Base-by-base conservation (phyloP, 805 yeast species). In the Saturnispora diversa region DNA sequence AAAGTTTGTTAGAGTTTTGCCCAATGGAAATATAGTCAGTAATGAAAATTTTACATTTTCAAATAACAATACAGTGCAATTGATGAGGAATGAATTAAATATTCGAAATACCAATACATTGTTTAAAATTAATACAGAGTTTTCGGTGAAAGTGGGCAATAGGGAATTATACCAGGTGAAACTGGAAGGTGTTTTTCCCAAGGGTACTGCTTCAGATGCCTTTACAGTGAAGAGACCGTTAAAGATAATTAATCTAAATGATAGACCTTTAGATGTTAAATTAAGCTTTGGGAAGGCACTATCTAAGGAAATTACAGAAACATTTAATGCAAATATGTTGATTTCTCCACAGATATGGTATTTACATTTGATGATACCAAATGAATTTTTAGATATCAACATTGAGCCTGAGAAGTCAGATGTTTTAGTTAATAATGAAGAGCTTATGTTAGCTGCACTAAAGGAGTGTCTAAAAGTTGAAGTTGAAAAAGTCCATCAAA, bases 351-450 rank as follows among this genome's bases (percentile, higher is more conserved):
- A 39, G 2, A 41, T 52, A 6, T 69, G 73, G 72, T 54, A 43
- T 38, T n/a, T 66, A 1, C 44, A 53, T 17, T n/a, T 68, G 1
- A 22, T n/a, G 1, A 41, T 58, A n/a, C 55, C 48, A 2, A 22
- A 41, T 1, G 34, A 35, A 6, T 39, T 35, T 22, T 40, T 58
- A 2, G 74, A 69, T 54, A 49, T 67, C 1, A 69, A 68, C 43
- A 59, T 69, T 21, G 74, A 69, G 42, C 73, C 74, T 3, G 64
- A 59, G 38, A 69, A 69, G 41, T 60, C 63, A 26, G 71, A 68
- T 49, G 52, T 67, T 4, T 26, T 69, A 42, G 39, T 69, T 0
- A 44, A 42, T 11, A 47, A 53, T 17, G 49, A 53, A 15, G 53
- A 50, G 1, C 12, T 11, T 0, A 16, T 63, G 6, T 22, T 63